Evolutionary conservation across 768 basidiomycete genomes (phyloP).

Genomic region (Suillus brevipes): DNA sequence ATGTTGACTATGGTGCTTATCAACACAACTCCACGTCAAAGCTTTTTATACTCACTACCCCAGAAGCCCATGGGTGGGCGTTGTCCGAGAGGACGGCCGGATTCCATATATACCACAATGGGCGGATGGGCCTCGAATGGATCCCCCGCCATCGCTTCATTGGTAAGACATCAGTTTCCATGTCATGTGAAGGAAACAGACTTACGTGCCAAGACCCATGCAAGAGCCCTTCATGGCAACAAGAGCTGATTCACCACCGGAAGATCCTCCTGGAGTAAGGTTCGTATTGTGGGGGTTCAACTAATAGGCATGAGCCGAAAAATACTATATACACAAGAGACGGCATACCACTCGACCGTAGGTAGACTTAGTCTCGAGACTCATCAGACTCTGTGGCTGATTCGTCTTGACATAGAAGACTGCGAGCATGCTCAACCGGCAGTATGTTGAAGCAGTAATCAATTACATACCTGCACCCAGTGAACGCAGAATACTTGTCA

Average conservation of each 20-base stretch:
- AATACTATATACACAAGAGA: slow-evolving; percentile 24
- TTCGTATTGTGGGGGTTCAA: slow-evolving; percentile 46
- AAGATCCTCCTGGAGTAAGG: slow-evolving; percentile 50
- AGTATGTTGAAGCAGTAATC: not conserved
- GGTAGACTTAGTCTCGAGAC: slow-evolving; percentile 36
- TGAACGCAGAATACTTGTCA: slow-evolving; percentile 39
- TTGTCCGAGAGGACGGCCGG: slow-evolving; percentile 37
- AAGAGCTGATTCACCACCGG: slow-evolving; percentile 52
- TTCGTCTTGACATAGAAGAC: slow-evolving; percentile 47
- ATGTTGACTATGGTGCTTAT: slow-evolving; percentile 24
- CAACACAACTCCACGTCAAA: slow-evolving; percentile 3
- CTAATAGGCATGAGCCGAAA: slow-evolving; percentile 17
- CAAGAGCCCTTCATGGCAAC: slow-evolving; percentile 47
- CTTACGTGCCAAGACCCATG: slow-evolving; percentile 43
- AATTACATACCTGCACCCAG: slow-evolving; percentile 40
- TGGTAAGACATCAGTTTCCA: not conserved
- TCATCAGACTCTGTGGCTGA: slow-evolving; percentile 44
- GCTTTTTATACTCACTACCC: slow-evolving; percentile 21
- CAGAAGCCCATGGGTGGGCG: slow-evolving; percentile 21
- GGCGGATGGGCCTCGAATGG: slow-evolving; percentile 40
- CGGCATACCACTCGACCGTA: slow-evolving; percentile 32
- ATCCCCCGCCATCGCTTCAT: slow-evolving; percentile 33
- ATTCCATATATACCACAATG: slow-evolving; percentile 44
- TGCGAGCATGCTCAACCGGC: slow-evolving; percentile 15
- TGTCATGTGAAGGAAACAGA: slow-evolving; percentile 12